Percentiles rank a stretch among this genome's conserved stretches.
Evolutionary conservation across 1,284 basidiomycete species (phyloP).

Genomic region (Cutaneotrichosporon spelunceum): DNA sequence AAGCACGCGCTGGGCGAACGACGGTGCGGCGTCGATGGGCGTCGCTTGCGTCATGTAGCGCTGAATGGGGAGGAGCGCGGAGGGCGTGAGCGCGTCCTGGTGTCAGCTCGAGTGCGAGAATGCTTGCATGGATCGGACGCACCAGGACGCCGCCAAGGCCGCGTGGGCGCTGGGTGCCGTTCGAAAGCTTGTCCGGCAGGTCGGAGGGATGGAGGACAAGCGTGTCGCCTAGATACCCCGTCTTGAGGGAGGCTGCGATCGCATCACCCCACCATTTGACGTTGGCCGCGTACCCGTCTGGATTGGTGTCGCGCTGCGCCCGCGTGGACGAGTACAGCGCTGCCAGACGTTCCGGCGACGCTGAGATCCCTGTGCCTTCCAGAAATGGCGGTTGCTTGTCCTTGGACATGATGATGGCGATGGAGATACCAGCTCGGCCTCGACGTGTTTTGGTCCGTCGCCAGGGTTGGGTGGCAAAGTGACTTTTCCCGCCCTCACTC

Average conservation of each 20-base stretch:
- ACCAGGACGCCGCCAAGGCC: slow-evolving; percentile 78
- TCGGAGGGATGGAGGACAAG: slow-evolving; percentile 66
- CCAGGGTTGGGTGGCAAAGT: not conserved
- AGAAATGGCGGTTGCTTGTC: not conserved
- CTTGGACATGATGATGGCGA: slow-evolving; percentile 2
- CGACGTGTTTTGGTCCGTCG: not conserved
- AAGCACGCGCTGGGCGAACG: slow-evolving; percentile 67
- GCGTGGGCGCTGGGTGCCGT: slow-evolving; percentile 60
- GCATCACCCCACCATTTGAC: slow-evolving; percentile 81
- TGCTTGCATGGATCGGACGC: slow-evolving; percentile 49
- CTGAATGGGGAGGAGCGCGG: slow-evolving; percentile 55
- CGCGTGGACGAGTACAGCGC: slow-evolving; percentile 86
- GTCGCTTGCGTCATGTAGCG: slow-evolving; percentile 61
- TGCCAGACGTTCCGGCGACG: slow-evolving; percentile 61
- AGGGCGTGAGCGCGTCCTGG: slow-evolving; percentile 33
- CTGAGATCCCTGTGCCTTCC: slow-evolving; percentile 27
- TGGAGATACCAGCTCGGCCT: not conserved
- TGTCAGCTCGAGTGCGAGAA: slow-evolving; percentile 6
- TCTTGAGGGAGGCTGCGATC: slow-evolving; percentile 61
- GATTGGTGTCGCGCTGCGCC: slow-evolving; percentile 76
- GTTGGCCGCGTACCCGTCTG: slow-evolving; percentile 73
- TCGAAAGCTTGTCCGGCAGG: slow-evolving; percentile 61
- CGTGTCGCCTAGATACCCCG: slow-evolving; percentile 58
- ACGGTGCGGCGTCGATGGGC: slow-evolving; percentile 67
- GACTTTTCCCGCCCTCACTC: not conserved